phyloP scores from a whole-genome alignment of 768 basidiomycete species.

The Exidia glandulosa region DNA sequence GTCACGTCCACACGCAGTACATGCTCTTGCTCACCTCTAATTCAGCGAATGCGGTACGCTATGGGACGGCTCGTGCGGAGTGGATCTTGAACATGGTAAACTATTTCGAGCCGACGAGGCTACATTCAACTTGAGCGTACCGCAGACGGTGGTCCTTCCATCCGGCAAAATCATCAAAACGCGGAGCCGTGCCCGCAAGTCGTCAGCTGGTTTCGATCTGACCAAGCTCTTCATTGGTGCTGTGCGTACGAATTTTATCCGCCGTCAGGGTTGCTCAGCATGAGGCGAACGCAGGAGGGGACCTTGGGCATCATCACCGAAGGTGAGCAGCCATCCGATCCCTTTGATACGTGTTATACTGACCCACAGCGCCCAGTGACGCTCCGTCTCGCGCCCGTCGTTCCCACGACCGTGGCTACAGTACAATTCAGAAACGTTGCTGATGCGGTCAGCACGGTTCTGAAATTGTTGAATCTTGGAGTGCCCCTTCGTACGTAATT shows the following conservation, averaged over 20 bases:
- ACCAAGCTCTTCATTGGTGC: conserved; percentile 85
- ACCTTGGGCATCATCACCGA: conserved; percentile 87
- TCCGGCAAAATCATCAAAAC: conserved; percentile 88
- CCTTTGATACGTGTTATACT: background rate
- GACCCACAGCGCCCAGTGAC: conserved; percentile 39
- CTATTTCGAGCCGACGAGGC: conserved; percentile 1
- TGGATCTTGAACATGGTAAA: conserved; percentile 81
- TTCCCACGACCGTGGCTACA: conserved; percentile 68
- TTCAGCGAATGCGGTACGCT: conserved; percentile 67
- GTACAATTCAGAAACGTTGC: background rate
- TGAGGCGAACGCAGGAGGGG: conserved; percentile 23
- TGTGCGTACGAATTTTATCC: conserved; percentile 26
- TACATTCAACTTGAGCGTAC: background rate
- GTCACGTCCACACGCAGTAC: conserved; percentile 11
- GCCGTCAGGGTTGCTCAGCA: background rate
- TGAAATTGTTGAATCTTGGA: background rate
- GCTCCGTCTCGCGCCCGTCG: conserved; percentile 64
- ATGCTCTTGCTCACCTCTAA: background rate
- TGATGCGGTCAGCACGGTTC: background rate
- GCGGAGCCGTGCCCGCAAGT: conserved; percentile 65
- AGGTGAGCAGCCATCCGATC: conserved; percentile 27
- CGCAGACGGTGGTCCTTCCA: conserved; percentile 78
- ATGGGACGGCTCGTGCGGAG: conserved; percentile 81
- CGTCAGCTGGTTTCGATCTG: conserved; percentile 75
- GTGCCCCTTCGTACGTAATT: background rate